Evolutionary conservation across 495 filamentous ascomycete species (phyloP), one percentile per base, ranked within the genome.

Genomic region (Aspergillus sparsus): DNA sequence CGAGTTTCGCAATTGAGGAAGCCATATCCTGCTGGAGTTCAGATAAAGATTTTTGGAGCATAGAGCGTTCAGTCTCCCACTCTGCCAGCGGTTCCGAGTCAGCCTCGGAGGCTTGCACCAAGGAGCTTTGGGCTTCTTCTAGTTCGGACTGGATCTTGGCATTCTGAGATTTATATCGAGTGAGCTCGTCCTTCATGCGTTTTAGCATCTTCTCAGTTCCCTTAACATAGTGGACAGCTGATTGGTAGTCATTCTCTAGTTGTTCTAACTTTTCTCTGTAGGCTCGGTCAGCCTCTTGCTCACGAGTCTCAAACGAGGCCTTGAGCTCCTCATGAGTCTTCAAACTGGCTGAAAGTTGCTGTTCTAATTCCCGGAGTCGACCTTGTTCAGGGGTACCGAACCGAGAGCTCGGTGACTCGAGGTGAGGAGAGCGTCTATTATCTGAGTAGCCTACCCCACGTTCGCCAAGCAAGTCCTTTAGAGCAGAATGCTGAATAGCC

Each of bases 221-320:
- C 69, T 97, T 95, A 62, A 99, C 91, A 69, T 99, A 99, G 74
- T 97, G 93, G n/a, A 98, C 93, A 11, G 95, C 93, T n/a, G 95
- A 96, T 70, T 96, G 92, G 69, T 99, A 96, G 69, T 99, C 94
- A 69, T 90, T 92, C 70, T 97, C 92, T 21, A 99, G 85, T 68
- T 95, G 90, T 55, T 89, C 85, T 55, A 99, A 79, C 71, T 97
- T 97, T 70, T 96, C 93, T 50, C 90, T 87, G 76, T 93, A 98
- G 49, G 88, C 84, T 61, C 84, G 81, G 53, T 93, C 91, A 15
- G 90, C 87, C 67, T 97, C 91, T 66, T 94, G 86, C 57, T 91
- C 86, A 35, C 91, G 89, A 50, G 82, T 74, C 61, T 93, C 91
- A 49, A 89, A 90, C 7, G 80, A 81, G 36, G 83, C 72, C 71